Evolutionary conservation across 2,329 filamentous ascomycete species (phyloP).

Genomic region (Metarhizium humberi): DNA sequence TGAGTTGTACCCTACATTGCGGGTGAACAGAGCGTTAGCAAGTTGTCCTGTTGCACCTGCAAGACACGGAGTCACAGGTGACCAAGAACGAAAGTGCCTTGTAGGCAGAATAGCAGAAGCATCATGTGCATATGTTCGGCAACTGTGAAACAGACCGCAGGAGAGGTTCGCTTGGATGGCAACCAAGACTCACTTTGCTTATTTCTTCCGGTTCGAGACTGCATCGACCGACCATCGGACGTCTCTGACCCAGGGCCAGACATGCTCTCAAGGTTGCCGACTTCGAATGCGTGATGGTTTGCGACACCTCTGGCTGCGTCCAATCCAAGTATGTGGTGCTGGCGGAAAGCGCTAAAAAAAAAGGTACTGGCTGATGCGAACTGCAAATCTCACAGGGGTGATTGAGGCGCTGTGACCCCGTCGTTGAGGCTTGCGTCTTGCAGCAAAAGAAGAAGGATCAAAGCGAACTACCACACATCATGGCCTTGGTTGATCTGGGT

Average conservation of each 20-base stretch:
- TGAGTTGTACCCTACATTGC: constrained; percentile 68
- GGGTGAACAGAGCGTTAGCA: constrained; percentile 13
- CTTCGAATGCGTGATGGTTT: constrained; percentile 7
- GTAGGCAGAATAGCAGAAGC: not conserved
- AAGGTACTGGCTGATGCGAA: constrained; percentile 2
- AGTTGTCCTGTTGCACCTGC: not conserved
- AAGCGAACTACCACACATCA: constrained; percentile 9
- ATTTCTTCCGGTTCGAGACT: constrained; percentile 66
- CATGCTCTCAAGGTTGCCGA: constrained; percentile 18
- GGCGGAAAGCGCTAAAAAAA: not conserved
- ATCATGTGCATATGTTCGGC: not conserved
- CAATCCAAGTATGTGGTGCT: not conserved
- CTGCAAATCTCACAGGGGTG: constrained; percentile 6
- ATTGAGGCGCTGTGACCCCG: constrained; percentile 5
- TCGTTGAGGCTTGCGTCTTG: constrained; percentile 8
- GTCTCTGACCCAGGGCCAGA: constrained; percentile 26
- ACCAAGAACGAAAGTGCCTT: not conserved
- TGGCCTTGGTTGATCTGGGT: constrained; percentile 4
- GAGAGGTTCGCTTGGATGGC: constrained; percentile 3
- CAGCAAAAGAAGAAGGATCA: constrained; percentile 10
- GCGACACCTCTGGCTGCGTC: constrained; percentile 1
- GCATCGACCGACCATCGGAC: constrained; percentile 45
- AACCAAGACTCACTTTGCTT: constrained; percentile 64
- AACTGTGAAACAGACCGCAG: not conserved
- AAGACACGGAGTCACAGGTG: not conserved